These are phyloP conservation scores for Cladophialophora chaetospira DNA, from an alignment of 2,329 filamentous ascomycete species.

Conservation along the genomic window DNA sequence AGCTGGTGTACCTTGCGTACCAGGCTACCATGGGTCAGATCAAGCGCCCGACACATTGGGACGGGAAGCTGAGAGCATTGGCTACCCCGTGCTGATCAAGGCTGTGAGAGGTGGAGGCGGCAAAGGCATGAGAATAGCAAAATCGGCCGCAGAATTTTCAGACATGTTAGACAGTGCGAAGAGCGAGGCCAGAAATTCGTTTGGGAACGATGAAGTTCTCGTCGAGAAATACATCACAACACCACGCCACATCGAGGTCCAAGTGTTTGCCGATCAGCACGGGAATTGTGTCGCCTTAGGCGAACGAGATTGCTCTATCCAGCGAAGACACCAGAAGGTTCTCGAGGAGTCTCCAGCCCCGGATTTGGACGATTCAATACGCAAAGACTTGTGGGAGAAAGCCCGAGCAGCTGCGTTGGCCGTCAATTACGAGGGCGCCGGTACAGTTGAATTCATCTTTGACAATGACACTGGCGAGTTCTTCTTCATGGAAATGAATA, in stretches of 20 bases:
- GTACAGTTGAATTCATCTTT: slow-evolving; percentile 70
- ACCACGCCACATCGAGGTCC: slow-evolving; percentile 67
- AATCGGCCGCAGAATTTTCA: slow-evolving; percentile 59
- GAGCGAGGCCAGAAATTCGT: slow-evolving; percentile 64
- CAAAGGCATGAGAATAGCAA: slow-evolving; percentile 70
- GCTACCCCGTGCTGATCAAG: slow-evolving; percentile 66
- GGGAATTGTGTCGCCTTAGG: slow-evolving; percentile 66
- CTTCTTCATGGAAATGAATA: slow-evolving; percentile 75
- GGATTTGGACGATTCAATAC: slow-evolving; percentile 59
- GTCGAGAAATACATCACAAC: slow-evolving; percentile 70
- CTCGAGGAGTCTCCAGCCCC: slow-evolving; percentile 67
- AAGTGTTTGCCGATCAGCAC: slow-evolving; percentile 67
- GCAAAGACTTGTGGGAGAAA: slow-evolving; percentile 67
- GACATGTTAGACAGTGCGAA: slow-evolving; percentile 65
- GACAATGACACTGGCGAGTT: slow-evolving; percentile 67
- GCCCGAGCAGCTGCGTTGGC: slow-evolving; percentile 64
- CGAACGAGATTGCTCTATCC: slow-evolving; percentile 67
- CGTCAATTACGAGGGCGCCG: slow-evolving; percentile 66
- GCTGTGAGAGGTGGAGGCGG: slow-evolving; percentile 67
- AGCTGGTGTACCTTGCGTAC: slow-evolving; percentile 94
- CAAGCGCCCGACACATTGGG: slow-evolving; percentile 68
- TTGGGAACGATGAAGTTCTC: slow-evolving; percentile 67
- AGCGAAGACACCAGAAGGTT: slow-evolving; percentile 67
- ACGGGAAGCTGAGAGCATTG: slow-evolving; percentile 71
- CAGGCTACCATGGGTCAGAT: slow-evolving; percentile 87